Evolutionary conservation across 2,329 filamentous ascomycete genomes (phyloP).

Genomic region (Paecilomyces dactylethromorphus): DNA sequence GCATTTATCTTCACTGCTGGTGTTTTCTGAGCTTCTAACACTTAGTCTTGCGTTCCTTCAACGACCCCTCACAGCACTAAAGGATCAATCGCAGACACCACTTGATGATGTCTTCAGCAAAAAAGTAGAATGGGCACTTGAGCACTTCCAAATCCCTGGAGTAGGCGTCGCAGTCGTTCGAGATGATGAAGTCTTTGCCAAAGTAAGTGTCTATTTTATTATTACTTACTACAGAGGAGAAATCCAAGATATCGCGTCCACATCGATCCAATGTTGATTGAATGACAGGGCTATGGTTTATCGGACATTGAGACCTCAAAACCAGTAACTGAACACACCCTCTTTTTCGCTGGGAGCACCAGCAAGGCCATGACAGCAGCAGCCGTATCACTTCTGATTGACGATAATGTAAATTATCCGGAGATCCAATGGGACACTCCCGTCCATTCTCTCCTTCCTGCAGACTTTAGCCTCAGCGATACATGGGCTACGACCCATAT

Average conservation of each 20-base stretch:
- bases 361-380: constrained; percentile 51
- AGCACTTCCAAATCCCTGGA: constrained; percentile 4
- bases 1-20: background rate
- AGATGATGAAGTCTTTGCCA: constrained; percentile 4
- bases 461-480: constrained; percentile 28
- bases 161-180: constrained; percentile 4
- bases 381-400: constrained; percentile 38
- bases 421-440: constrained; percentile 12
- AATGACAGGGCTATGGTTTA: constrained; percentile 32
- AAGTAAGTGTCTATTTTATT: constrained; percentile 1
- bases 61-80: background rate
- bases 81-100: background rate
- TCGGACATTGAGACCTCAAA: constrained; percentile 24
- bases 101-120: constrained; percentile 8
- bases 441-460: constrained; percentile 9
- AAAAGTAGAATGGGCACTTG: constrained; percentile 2
- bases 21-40: background rate
- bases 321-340: constrained; percentile 38
- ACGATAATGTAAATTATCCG: constrained; percentile 17
- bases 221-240: background rate
- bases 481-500: constrained; percentile 17
- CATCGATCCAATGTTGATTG: background rate
- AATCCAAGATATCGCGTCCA: background rate
- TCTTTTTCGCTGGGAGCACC: constrained; percentile 50
- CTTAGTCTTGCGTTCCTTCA: background rate